Evolutionary conservation across 75 land plant species (phyloP), one percentile per base, ranked within the genome.

Genomic region (Cryptomeria japonica): DNA sequence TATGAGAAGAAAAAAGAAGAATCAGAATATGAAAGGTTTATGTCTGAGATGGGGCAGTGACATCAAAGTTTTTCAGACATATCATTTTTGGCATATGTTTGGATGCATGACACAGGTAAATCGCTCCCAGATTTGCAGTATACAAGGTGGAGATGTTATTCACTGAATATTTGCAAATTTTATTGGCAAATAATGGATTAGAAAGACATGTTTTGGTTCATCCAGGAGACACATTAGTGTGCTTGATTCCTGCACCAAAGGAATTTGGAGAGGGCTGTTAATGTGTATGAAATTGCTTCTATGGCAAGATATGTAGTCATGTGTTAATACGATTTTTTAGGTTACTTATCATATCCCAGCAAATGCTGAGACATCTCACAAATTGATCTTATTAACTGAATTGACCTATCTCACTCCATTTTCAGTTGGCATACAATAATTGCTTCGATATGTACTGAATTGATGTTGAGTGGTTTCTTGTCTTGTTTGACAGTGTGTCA

Each of bases 21-120:
- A 42, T n/a, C 31, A 46, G 84, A 46, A 82, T 82, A 82, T 25
- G 84, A 46, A 46, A 82, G 53, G 11, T 82, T 46, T 82, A 44
- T 46, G 47, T 28, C 84, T 82, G 49, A 44, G 47, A 46, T 82
- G 34, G 51, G 84, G 49, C 84, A 25, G 84, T 46, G 84, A 82
- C 49, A 3, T 28, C 32, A 82, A 46, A 44, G 28, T n/a, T 25
- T 82, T 82, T 44, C 32, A 75, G 15, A 75, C 34, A 34, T 34
- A 75, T 75, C 10, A 14, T 75, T 34, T 11, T 32, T 75, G 36
- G 37, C 37, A 12, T 34, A 11, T 32, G 32, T 73, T 31, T 31
- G 77, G 77, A 73, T 12, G 37, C 16, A 14, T 34, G 13, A 3
- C 77, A 75, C 13, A 34, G 38, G 38, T 34, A 11, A n/a, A 34